phyloP scores from a whole-genome alignment of 805 yeast genomes.

The Tetrapisispora pingtungensis region DNA sequence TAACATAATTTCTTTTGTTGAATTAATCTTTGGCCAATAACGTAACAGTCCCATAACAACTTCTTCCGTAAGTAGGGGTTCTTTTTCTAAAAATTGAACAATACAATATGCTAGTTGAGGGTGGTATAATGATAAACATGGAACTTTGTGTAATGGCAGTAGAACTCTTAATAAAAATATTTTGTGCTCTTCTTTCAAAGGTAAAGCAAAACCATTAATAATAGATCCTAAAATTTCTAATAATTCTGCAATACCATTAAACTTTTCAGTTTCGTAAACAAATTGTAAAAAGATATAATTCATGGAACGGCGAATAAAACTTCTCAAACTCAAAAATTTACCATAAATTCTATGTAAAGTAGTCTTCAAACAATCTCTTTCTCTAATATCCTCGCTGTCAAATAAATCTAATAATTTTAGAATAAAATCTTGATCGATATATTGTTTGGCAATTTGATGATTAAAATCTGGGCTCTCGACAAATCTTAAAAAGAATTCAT shows the following conservation, averaged over 20 bases:
- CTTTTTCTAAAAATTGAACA: constrained; percentile 92
- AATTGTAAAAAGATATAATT: constrained; percentile 88
- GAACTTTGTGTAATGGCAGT: constrained; percentile 86
- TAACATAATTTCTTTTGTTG: constrained; percentile 94
- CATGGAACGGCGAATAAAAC: constrained; percentile 84
- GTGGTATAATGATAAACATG: constrained; percentile 80
- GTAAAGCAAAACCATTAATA: constrained; percentile 95
- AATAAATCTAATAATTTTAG: constrained; percentile 74
- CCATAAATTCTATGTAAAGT: constrained; percentile 95
- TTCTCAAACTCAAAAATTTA: constrained; percentile 78
- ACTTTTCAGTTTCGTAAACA: constrained; percentile 88
- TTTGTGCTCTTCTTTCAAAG: constrained; percentile 94
- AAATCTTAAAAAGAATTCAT: constrained; percentile 86
- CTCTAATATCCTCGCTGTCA: constrained; percentile 94
- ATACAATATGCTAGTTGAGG: constrained; percentile 96
- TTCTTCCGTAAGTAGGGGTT: constrained; percentile 84
- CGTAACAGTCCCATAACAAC: constrained; percentile 89
- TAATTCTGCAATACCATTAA: constrained; percentile 91
- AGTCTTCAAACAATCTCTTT: constrained; percentile 89
- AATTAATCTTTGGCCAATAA: constrained; percentile 93
- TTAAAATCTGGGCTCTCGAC: constrained; percentile 92
- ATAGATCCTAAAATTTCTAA: constrained; percentile 92
- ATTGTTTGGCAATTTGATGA: constrained; percentile 86
- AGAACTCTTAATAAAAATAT: constrained; percentile 76
- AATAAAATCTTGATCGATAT: constrained; percentile 85